phyloP scores from a whole-genome alignment of 1,284 basidiomycete species.

The Grifola frondosa region DNA sequence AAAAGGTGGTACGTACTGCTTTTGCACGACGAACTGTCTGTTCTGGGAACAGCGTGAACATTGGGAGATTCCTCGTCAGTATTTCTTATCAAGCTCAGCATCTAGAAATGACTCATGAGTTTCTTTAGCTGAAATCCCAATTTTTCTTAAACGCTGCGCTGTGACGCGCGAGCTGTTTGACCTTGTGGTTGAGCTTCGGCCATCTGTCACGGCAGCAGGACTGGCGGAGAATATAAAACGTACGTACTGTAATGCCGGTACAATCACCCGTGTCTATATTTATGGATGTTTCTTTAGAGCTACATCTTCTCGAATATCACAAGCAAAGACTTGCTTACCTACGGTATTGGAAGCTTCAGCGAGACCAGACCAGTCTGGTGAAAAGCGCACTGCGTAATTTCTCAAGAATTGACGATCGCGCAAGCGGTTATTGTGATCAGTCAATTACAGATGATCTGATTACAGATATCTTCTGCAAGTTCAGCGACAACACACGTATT shows the following conservation, averaged over 20 bases:
- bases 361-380: too few species aligned
- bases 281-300: not conserved
- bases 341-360: too few species aligned
- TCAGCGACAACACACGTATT: not conserved
- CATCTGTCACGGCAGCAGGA: not conserved
- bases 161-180: conserved; percentile 1
- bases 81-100: not conserved
- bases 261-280: not conserved
- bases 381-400: too few species aligned
- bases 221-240: conserved; percentile 2
- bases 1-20: conserved; percentile 5
- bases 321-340: not conserved
- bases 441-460: conserved; percentile 2
- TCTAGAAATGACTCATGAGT: not conserved
- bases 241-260: not conserved
- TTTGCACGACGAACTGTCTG: conserved; percentile 8
- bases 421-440: not conserved
- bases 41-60: conserved; percentile 14
- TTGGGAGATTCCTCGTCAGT: conserved; percentile 12
- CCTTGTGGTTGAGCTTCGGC: conserved; percentile 3
- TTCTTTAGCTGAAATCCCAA: not conserved
- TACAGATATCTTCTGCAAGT: not conserved
- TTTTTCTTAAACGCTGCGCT: conserved; percentile 2
- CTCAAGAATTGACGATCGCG: too few species aligned
- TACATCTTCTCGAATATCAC: conserved; percentile 5